Base-by-base conservation (phyloP, 2,329 filamentous ascomycete genomes). In the Aspergillus unguis region DNA sequence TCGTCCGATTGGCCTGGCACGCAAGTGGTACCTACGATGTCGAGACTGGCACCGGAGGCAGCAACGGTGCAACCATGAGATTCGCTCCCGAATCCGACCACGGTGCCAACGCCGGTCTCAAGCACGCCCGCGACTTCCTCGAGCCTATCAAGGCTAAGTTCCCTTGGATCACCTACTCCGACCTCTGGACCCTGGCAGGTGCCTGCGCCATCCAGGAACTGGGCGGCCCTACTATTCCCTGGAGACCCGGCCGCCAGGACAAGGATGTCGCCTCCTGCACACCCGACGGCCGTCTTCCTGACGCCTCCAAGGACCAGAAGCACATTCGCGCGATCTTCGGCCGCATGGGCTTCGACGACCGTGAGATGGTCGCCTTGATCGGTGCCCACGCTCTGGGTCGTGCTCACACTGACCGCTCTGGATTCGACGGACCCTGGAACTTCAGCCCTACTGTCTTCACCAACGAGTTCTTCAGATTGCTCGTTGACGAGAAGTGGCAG, bases 341-440 rank as follows among this genome's bases (percentile, higher is more conserved):
- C 74, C 90, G 92, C 71, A 97, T 97, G 92, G 92, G 92, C 62
- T 97, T 96, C 82, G 87, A 94, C 74, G 92, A 99, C 77, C 88
- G 88, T 67, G 92, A 96, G 76, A 97, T 97, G 69, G 92, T 96
- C 42, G 94, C 92, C 29, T 83, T 97, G 48, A 80, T 81, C 26
- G 91, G 91, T 62, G 91, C 88, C 44, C 91, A 96, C 77, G 88
- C 90, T 48, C 83, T 96, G 35, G 92, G 92, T 58, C 89, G 92
- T 61, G 95, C 88, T 79, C 94, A 97, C 80, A 80, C 85, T 6
- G 87, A 94, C 75, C 90, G 92, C 70, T 90, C 85, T 58, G 92
- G 92, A 58, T 97, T 84, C 74, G 83, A 87, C 1, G 94, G 94
- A 1, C 90, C 91, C 50, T 96, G 91, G 91, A 90, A 89, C 61